Percentiles rank a stretch among this genome's conserved stretches.
Conservation (phyloP, 2,329 filamentous ascomycete genomes). For the Chrysoporthe austroafricana region DNA sequence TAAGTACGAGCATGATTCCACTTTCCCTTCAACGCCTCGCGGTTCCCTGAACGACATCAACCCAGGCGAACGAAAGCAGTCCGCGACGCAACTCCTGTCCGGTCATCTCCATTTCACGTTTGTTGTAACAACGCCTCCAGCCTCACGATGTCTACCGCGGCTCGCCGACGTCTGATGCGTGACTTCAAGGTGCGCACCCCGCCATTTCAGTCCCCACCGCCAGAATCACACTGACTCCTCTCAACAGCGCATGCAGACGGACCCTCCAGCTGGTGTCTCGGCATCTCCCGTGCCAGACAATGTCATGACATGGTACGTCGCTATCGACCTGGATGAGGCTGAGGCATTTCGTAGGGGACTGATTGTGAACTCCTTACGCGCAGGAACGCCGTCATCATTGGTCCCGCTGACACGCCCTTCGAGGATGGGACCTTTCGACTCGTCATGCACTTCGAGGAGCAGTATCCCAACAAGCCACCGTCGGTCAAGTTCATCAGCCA, state of each 20-base stretch:
- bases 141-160: slow-evolving; percentile 76
- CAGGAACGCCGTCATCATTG: slow-evolving; percentile 94
- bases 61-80: slow-evolving; percentile 1
- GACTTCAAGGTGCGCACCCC: slow-evolving; percentile 83
- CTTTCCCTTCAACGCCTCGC: slow-evolving; percentile 13
- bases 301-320: slow-evolving; percentile 86
- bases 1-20: background rate
- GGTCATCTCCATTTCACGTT: background rate
- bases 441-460: slow-evolving; percentile 99
- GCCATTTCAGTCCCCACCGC: slow-evolving; percentile 21
- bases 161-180: slow-evolving; percentile 94
- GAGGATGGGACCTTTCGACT: slow-evolving; percentile 97
- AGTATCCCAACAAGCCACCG: slow-evolving; percentile 97
- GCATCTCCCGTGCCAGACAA: slow-evolving; percentile 95
- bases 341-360: background rate
- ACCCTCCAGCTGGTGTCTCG: slow-evolving; percentile 94
- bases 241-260: slow-evolving; percentile 93
- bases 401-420: slow-evolving; percentile 94
- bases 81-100: background rate
- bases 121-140: slow-evolving; percentile 5
- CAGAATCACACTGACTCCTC: slow-evolving; percentile 31
- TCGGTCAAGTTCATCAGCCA: slow-evolving; percentile 98
- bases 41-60: slow-evolving; percentile 5
- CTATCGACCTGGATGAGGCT: background rate
- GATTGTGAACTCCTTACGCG: slow-evolving; percentile 49